Base-by-base conservation (phyloP, 805 yeast genomes). In the Metschnikowia lachancei region DNA sequence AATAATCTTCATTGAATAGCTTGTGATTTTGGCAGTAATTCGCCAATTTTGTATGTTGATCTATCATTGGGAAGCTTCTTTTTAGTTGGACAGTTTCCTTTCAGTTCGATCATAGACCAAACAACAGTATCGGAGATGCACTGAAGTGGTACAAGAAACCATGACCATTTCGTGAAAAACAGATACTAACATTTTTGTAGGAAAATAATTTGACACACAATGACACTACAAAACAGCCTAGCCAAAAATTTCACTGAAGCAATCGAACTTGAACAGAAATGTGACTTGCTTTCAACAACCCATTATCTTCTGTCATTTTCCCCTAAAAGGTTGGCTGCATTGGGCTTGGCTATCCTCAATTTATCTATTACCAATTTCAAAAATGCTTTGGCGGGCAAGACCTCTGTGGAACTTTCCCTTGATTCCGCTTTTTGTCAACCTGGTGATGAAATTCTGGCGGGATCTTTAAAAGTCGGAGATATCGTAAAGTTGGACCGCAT, bases 331-430 rank as follows among this genome's bases (percentile, higher is more conserved):
- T 70, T 92, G n/a, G 85, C 85, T 0, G 65, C 70, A 10, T 73
- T 78, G 43, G 97, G 97, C 0, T 68, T 87, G 20, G 97, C 97
- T 0, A 70, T 88, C 4, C 62, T 82, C 39, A 87, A 90, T 62
- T 68, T 92, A 39, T 61, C 67, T 0, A 67, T 85, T 12, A 74
- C 75, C n/a, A 80, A 81, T 45, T 65, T 86, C 2, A 71, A 85
- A 45, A 85, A 91, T 0, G 95, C 96, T 0, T 66, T 88, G 9
- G 95, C 88, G 13, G 97, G 97, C 1, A 79, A 82, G 47, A 70
- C 81, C 1, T 69, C 84, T 4, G 55, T 88, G 12, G 95, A 88
- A 52, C 64, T 92, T 43, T 70, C 57, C 14, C 66, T 72, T 24
- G 92, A 86, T 51, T 69, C 83, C 0, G 74, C 74, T 1, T 77